Conservation (phyloP, 805 yeast genomes). For the Zygosaccharomyces gambellarensis region DNA sequence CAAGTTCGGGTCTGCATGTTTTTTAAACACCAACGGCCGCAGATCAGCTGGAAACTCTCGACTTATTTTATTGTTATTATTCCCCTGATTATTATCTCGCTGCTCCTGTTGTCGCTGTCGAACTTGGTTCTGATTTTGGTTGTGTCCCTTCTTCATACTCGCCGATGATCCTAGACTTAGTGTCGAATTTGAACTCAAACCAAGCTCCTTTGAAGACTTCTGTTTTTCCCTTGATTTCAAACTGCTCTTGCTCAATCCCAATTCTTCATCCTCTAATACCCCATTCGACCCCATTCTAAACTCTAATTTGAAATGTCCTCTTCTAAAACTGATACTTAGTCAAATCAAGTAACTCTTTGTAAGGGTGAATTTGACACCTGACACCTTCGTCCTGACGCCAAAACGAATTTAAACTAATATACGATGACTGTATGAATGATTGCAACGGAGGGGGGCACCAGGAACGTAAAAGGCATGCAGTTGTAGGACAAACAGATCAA, state of each 20-base stretch:
- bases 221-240: neutral
- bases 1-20: conserved; percentile 10
- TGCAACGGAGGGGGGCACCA: too few species aligned
- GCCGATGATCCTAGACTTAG: neutral
- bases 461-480: too few species aligned
- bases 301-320: neutral
- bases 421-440: neutral
- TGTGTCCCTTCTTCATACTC: neutral
- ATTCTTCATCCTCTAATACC: neutral
- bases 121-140: neutral
- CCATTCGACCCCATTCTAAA: neutral
- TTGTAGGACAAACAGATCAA: too few species aligned
- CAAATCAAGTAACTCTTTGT: neutral
- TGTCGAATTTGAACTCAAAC: neutral
- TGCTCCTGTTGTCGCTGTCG: neutral
- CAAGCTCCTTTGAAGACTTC: neutral
- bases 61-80: conserved; percentile 1
- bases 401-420: neutral
- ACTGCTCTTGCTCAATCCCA: neutral
- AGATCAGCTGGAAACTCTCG: conserved; percentile 26
- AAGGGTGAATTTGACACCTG: neutral
- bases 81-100: neutral
- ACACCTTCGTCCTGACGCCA: neutral
- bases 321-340: neutral
- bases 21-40: conserved; percentile 24